These are phyloP conservation scores for Adansonia rubrostipa DNA, from an alignment of 441 rosid species.

Conservation along the genomic window DNA sequence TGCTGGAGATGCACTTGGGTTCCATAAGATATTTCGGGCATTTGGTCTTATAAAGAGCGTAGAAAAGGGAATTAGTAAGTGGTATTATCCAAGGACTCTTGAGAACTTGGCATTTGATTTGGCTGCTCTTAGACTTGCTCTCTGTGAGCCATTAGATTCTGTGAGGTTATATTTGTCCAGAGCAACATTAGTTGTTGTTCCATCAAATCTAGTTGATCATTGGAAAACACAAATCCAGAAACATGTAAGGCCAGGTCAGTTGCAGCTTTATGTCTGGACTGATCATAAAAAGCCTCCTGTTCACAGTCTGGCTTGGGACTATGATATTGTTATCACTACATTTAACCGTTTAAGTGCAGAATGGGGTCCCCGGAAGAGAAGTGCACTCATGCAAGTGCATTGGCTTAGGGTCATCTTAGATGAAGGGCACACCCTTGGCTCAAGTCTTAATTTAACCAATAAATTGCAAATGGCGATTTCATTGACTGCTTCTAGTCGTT, in stretches of 20 bases:
- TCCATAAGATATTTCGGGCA: conserved; percentile 71
- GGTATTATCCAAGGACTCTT: conserved; percentile 78
- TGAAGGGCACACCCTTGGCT: conserved; percentile 98
- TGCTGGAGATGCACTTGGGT: conserved; percentile 46
- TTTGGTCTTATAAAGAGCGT: conserved; percentile 76
- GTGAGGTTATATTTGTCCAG: conserved; percentile 83
- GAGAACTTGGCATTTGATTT: conserved; percentile 84
- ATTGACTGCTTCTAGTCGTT: conserved; percentile 75
- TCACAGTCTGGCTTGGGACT: conserved; percentile 94
- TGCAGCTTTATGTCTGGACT: conserved; percentile 78
- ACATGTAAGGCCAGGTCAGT: conserved; percentile 79
- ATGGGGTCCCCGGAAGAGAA: conserved; percentile 78
- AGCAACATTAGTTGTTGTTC: conserved; percentile 90
- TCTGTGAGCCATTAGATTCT: conserved; percentile 74
- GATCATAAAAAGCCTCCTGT: conserved; percentile 68
- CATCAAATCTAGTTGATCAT: conserved; percentile 83
- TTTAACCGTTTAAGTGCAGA: conserved; percentile 95
- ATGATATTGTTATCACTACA: conserved; percentile 90
- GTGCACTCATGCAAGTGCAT: conserved; percentile 92
- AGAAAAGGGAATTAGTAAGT: conserved; percentile 66
- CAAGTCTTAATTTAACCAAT: conserved; percentile 88
- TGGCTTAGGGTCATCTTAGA: conserved; percentile 94
- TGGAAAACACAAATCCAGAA: conserved; percentile 88
- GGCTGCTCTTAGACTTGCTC: conserved; percentile 81
- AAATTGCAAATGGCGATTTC: conserved; percentile 97